A percentile compares a stretch with the other conserved stretches of the same genome.
Conservation (phyloP, 768 basidiomycete species). For the Hydnomerulius pinastri region DNA sequence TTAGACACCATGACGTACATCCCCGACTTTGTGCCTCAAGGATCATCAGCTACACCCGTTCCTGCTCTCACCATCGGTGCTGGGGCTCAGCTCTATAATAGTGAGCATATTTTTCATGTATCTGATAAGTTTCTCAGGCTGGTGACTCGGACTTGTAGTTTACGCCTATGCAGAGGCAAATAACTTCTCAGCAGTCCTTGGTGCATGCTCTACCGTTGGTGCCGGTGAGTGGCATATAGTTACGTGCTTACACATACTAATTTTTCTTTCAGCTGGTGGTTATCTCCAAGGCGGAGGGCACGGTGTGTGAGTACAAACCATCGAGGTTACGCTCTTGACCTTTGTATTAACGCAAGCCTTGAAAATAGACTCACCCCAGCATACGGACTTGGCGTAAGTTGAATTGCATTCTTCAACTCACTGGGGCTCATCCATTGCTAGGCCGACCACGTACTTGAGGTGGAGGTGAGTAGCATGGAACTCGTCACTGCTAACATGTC, state of each 20-base stretch:
- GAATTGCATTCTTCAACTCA: neutral
- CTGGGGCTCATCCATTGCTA: slow-evolving; percentile 9
- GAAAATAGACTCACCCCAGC: slow-evolving; percentile 26
- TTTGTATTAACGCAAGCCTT: neutral
- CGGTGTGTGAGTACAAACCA: slow-evolving; percentile 24
- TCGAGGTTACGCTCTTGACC: too few relatives aligned
- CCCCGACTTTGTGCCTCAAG: slow-evolving; percentile 16
- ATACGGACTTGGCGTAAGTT: slow-evolving; percentile 39
- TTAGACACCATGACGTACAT: slow-evolving; percentile 10
- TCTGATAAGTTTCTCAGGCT: neutral
- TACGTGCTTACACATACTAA: neutral
- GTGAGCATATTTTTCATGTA: slow-evolving; percentile 3
- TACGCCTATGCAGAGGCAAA: slow-evolving; percentile 9
- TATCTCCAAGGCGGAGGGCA: slow-evolving; percentile 52
- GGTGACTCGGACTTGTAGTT: slow-evolving; percentile 7
- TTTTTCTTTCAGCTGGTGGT: slow-evolving; percentile 34
- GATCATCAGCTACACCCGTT: slow-evolving; percentile 11
- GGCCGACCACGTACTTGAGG: slow-evolving; percentile 50
- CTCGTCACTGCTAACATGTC: too few relatives aligned
- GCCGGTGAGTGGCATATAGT: slow-evolving; percentile 1
- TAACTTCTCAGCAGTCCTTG: slow-evolving; percentile 17
- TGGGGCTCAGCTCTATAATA: slow-evolving; percentile 11
- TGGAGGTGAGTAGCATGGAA: slow-evolving; percentile 21
- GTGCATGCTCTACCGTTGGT: slow-evolving; percentile 19
- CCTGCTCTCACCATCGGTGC: slow-evolving; percentile 15